Conservation (phyloP, 2,329 filamentous ascomycete genomes). For the Emmonsiellopsis sp. region DNA sequence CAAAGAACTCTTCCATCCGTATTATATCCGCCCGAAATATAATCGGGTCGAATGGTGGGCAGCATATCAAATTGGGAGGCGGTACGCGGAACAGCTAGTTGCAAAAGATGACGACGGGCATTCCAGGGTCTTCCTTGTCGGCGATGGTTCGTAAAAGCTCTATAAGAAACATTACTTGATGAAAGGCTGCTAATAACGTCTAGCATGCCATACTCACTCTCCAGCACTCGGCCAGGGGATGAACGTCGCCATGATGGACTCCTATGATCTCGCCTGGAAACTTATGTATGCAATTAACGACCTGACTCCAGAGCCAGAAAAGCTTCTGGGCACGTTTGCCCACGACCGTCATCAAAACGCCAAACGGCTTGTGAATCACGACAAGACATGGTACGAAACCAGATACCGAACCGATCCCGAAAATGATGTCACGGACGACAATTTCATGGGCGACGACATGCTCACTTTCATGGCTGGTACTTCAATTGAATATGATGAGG, state of each 20-base stretch:
- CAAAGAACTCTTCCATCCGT: conserved; percentile 56
- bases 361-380: not conserved
- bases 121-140: conserved; percentile 62
- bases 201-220: conserved; percentile 3
- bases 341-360: not conserved
- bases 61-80: conserved; percentile 67
- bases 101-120: conserved; percentile 58
- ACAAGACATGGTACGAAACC: not conserved
- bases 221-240: conserved; percentile 2
- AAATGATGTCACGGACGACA: not conserved
- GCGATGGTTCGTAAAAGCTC: conserved; percentile 41
- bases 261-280: conserved; percentile 34
- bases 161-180: not conserved
- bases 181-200: not conserved
- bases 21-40: conserved; percentile 51
- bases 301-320: conserved; percentile 17
- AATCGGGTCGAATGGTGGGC: conserved; percentile 64
- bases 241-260: conserved; percentile 2
- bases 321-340: not conserved
- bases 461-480: not conserved
- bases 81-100: conserved; percentile 37
- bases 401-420: not conserved
- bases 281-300: conserved; percentile 28
- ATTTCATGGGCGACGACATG: not conserved
- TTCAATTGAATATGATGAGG: conserved; percentile 1